Evolutionary conservation across 2,329 filamentous ascomycete species (phyloP).

Genomic region (Lasiodiplodia sp.): DNA sequence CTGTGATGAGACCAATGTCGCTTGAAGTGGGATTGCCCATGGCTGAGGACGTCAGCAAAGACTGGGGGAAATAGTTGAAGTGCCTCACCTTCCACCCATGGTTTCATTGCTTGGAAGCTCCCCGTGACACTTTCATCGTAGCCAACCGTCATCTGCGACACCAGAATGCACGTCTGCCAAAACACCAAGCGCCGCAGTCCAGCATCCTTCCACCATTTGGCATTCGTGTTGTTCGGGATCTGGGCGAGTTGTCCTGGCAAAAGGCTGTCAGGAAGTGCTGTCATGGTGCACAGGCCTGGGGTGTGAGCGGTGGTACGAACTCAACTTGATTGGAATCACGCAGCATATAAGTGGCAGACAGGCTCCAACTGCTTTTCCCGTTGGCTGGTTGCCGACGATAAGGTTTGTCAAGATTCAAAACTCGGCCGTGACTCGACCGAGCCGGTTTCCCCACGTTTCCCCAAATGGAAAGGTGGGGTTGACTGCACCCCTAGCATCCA

Average conservation of each 20-base stretch:
- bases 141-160: constrained; percentile 49
- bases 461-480: neutral
- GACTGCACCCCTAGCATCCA: neutral
- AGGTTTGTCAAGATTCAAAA: neutral
- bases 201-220: constrained; percentile 21
- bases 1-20: constrained; percentile 14
- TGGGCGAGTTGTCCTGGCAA: neutral
- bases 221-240: constrained; percentile 20
- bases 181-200: constrained; percentile 4
- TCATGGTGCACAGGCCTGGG: neutral
- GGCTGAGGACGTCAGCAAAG: neutral
- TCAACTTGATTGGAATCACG: neutral
- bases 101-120: constrained; percentile 54
- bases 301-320: neutral
- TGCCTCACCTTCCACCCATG: constrained; percentile 53
- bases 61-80: neutral
- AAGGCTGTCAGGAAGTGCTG: neutral
- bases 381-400: neutral
- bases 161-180: constrained; percentile 4
- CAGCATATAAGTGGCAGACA: neutral
- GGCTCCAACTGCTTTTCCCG: neutral
- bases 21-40: constrained; percentile 9
- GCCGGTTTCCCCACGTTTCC: constrained; percentile 16
- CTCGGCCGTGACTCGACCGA: constrained; percentile 26
- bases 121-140: constrained; percentile 62